Evolutionary conservation across 2,329 filamentous ascomycete genomes (phyloP).

Genomic region (Trichoderma koningiopsis): DNA sequence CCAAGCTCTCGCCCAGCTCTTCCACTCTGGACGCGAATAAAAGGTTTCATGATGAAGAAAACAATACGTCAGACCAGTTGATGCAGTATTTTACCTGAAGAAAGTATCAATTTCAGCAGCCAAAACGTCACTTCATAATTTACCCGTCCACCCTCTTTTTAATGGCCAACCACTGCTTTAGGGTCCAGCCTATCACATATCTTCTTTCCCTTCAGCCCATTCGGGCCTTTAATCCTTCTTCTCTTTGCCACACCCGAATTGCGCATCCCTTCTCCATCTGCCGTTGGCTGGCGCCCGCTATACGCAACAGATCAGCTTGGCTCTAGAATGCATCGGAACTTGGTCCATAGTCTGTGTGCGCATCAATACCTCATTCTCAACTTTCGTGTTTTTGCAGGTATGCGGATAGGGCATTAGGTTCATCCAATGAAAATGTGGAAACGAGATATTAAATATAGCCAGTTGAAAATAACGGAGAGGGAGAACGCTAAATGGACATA

Average conservation of each 20-base stretch:
- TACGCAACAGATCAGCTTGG: neutral
- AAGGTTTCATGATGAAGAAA: neutral
- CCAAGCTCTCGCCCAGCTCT: neutral
- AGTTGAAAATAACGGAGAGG: neutral
- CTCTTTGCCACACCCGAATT: neutral
- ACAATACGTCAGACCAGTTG: neutral
- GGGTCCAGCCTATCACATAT: constrained; percentile 35
- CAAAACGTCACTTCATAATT: constrained; percentile 30
- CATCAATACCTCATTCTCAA: neutral
- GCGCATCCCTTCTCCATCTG: constrained; percentile 15
- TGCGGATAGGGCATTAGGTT: no score
- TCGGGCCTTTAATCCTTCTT: constrained; percentile 33
- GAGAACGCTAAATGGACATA: neutral
- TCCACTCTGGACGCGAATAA: neutral
- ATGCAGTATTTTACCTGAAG: neutral
- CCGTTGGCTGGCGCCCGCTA: neutral
- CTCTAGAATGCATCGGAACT: neutral
- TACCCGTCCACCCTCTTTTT: constrained; percentile 17
- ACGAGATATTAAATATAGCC: neutral
- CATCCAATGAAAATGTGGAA: neutral
- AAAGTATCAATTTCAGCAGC: neutral
- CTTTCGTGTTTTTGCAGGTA: neutral
- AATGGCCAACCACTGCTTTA: constrained; percentile 32
- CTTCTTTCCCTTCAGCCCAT: constrained; percentile 27
- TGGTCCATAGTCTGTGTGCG: neutral